Conservation (phyloP, 2,329 filamentous ascomycete genomes). For the Didymella pomorum region DNA sequence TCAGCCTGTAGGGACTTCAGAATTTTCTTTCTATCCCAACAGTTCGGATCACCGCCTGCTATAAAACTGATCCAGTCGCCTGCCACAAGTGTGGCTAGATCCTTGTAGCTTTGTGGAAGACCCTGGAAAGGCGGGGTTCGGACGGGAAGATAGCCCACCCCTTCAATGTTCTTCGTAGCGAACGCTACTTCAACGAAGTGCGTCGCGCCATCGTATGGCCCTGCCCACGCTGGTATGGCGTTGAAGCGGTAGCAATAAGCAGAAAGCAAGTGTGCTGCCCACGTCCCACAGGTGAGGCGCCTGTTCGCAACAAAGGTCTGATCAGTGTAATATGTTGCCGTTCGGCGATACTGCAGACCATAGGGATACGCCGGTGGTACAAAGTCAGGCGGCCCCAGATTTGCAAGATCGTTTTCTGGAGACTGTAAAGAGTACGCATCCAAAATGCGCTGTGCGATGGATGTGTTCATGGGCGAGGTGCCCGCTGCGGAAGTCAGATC, state of each 20-base stretch:
- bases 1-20: background rate
- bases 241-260: constrained; percentile 3
- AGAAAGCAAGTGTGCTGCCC: background rate
- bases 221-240: background rate
- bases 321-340: background rate
- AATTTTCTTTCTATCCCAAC: background rate
- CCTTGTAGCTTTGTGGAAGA: background rate
- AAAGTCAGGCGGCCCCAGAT: background rate
- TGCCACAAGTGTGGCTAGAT: background rate
- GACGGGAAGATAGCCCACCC: background rate
- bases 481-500: background rate
- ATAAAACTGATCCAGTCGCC: background rate
- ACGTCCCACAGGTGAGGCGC: background rate
- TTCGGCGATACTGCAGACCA: background rate
- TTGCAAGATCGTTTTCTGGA: background rate
- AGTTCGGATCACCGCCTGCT: background rate
- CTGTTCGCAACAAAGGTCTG: background rate
- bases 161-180: background rate
- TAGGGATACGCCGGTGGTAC: background rate
- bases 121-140: background rate
- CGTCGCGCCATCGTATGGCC: background rate
- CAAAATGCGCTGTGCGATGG: background rate
- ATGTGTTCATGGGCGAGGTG: background rate
- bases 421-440: background rate
- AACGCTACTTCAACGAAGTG: background rate